Base-by-base conservation (phyloP, 768 basidiomycete genomes). In the Stropharia rugosoannulata region DNA sequence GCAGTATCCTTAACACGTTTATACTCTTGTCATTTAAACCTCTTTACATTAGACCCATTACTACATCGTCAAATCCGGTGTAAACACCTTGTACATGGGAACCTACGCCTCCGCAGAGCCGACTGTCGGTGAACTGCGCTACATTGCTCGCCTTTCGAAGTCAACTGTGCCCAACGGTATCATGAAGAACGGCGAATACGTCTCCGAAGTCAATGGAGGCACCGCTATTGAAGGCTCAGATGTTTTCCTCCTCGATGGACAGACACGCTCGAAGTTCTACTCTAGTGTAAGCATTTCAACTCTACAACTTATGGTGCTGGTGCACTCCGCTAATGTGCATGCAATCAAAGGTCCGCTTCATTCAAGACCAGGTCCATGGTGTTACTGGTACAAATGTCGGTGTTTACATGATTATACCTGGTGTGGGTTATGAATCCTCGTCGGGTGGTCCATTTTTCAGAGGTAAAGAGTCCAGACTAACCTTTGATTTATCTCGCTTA, bases 391-490 rank as follows among this genome's bases (percentile, higher is more conserved):
- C 70, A 48, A 75, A 73, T 13, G 74, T 78, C 27, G 78, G 75
- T 41, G 75, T 70, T n/a, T 78, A 59, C 53, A 77, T 78, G 62
- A 75, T 79, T 49, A 68, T 81, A 35, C 77, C 78, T 22, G 68
- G 75, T 38, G 70, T 73, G 8, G 67, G 74, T 38, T 81, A 79
- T 54, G 79, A 81, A 56, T 65, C 68, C 15, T 75, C 75, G 4
- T 80, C 78, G 13, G 80, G 80, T 49, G 78, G 78, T 15, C 78
- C 78, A 13, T 80, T 80, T 67, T 77, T 79, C 74, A 70, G 78
- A 39, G 75, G 75, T 74, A 64, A n/a, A n/a, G n/a, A n/a, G n/a
- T n/a, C n/a, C 52, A 11, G 35, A 42, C 27, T 22, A 13, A 15
- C 4, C 15, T 37, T 7, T 16, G 19, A n/a, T 39, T 15, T 18